Evolutionary conservation across 2,329 filamentous ascomycete species (phyloP).

Genomic region (Mariannaea sp.): DNA sequence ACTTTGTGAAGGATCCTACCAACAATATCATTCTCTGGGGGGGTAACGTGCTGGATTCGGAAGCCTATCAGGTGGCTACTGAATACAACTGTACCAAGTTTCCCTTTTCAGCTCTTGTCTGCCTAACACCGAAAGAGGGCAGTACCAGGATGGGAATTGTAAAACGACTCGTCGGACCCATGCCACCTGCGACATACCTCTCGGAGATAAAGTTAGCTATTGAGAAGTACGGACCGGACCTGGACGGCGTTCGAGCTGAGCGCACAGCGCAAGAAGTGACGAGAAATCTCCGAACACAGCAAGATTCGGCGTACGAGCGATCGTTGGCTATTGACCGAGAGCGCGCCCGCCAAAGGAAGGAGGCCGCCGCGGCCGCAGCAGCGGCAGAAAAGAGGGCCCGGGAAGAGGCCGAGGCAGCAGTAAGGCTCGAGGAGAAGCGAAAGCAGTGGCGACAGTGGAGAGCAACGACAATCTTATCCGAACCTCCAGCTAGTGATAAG

Average conservation of each 20-base stretch:
- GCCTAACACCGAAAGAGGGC: slow-evolving; percentile 83
- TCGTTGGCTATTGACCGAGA: slow-evolving; percentile 88
- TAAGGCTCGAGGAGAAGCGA: slow-evolving; percentile 48
- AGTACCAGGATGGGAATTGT: slow-evolving; percentile 90
- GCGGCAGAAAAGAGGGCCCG: slow-evolving; percentile 67
- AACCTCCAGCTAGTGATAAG: slow-evolving; percentile 67
- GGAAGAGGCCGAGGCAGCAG: slow-evolving; percentile 66
- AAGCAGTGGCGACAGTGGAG: slow-evolving; percentile 84
- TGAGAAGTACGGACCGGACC: slow-evolving; percentile 73
- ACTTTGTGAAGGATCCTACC: slow-evolving; percentile 73
- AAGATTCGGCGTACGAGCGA: slow-evolving; percentile 92
- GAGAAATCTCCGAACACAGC: slow-evolving; percentile 81
- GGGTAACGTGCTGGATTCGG: slow-evolving; percentile 88
- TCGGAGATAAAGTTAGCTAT: slow-evolving; percentile 76
- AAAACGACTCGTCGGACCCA: slow-evolving; percentile 75
- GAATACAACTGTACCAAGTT: slow-evolving; percentile 91
- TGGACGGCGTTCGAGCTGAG: slow-evolving; percentile 75
- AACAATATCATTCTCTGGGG: slow-evolving; percentile 91
- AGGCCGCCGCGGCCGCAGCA: slow-evolving; percentile 73
- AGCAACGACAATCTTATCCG: slow-evolving; percentile 65
- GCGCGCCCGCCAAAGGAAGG: slow-evolving; percentile 74
- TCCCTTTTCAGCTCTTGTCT: slow-evolving; percentile 84
- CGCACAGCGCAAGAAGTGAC: slow-evolving; percentile 79
- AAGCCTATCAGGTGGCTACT: slow-evolving; percentile 90
- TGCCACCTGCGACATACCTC: slow-evolving; percentile 72